Base-by-base conservation (phyloP, 2,329 filamentous ascomycete genomes). In the Penicillium sp. region DNA sequence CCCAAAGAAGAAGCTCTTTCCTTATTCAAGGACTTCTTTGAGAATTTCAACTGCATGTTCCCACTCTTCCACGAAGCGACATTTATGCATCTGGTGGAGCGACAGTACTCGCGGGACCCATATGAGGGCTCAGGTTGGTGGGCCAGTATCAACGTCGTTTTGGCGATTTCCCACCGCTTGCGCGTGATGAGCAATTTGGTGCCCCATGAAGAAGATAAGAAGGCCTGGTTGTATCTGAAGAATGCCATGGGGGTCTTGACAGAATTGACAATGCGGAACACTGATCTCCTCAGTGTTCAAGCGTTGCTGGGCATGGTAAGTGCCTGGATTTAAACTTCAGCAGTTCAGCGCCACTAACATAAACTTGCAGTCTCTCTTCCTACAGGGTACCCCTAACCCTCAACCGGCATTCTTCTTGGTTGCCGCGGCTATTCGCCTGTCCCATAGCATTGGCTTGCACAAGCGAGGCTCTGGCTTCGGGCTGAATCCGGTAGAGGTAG, bases 41-140 rank as follows among this genome's bases (percentile, higher is more conserved):
- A 96, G 73, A 97, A 97, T 79, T 98, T 99, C 84, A 99, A 99
- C 81, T 95, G 92, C 86, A 94, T 98, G 86, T 97, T 98, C 74
- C 95, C 95, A 6, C 83, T 99, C 4, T 99, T 97, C 73, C 95
- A 99, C 77, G 93, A 97, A 76, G 93, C 94, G 1, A 98, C 95
- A 0, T 99, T 99, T 74, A 98, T 98, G 92, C 93, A 97, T 74
- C 83, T 98, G 5, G 93, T 97, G 35, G 93, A 98, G 73, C 88
- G 91, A 69, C 94, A 98, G 75, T 99, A 98, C 78, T 96, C 93
- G 0, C 83, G 88, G 54, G 91, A 98, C 68, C 94, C 94, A 0
- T 98, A 97, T 68, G 89, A 96, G 75, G 93, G 94, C 30, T 96
- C 93, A 6, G 95, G 95, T 3, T 99, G 95, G 95, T 99, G 95